Conservation (phyloP, 2,329 filamentous ascomycete species). For the Ampelomyces quisqualis region DNA sequence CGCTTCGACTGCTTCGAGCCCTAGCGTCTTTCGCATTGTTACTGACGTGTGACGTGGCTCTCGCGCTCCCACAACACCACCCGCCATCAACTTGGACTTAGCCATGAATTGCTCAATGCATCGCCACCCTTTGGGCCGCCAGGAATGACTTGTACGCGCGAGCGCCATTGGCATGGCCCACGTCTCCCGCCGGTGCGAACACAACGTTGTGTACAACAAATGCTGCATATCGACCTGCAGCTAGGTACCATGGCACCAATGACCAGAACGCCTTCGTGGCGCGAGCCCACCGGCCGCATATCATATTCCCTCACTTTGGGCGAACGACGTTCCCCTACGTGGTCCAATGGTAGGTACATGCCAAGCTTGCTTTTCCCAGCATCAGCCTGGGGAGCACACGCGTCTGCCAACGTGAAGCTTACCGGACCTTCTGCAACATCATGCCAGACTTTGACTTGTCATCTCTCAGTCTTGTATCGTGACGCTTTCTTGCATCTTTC, state of each 20-base stretch:
- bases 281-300: conserved; percentile 31
- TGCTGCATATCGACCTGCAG: conserved; percentile 34
- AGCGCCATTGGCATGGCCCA: conserved; percentile 22
- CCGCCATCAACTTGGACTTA: conserved; percentile 17
- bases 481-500: conserved; percentile 35
- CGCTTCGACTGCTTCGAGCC: background rate
- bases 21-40: background rate
- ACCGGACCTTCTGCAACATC: conserved; percentile 13
- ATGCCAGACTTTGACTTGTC: conserved; percentile 28
- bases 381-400: conserved; percentile 27
- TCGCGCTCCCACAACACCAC: conserved; percentile 27
- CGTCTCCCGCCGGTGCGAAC: no score
- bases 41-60: conserved; percentile 29
- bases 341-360: conserved; percentile 38
- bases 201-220: conserved; percentile 24
- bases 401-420: conserved; percentile 36
- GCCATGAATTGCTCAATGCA: conserved; percentile 20
- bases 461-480: conserved; percentile 32
- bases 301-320: conserved; percentile 31
- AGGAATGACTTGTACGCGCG: conserved; percentile 17
- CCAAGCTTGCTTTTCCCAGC: conserved; percentile 26
- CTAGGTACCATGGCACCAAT: conserved; percentile 31
- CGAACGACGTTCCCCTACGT: conserved; percentile 37
- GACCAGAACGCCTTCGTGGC: conserved; percentile 19
- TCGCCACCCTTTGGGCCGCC: conserved; percentile 24